Conservation (phyloP, 371 early-diverging fungal species). For the Zychaea mexicana region DNA sequence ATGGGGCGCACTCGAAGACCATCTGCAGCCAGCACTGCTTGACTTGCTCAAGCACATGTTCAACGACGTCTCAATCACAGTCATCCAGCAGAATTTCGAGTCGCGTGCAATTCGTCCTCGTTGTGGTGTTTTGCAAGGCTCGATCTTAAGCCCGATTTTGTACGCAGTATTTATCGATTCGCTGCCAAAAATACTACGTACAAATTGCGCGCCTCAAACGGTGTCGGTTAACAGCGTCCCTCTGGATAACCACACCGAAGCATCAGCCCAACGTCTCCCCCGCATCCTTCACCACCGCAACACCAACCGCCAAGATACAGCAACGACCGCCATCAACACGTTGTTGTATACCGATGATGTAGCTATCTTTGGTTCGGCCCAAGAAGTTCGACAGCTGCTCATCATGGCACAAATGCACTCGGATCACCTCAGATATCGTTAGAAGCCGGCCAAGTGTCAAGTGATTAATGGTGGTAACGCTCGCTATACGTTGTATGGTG, state of each 20-base stretch:
- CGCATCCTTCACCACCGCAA: background rate
- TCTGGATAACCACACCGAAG: background rate
- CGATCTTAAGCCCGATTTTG: slow-evolving; percentile 20
- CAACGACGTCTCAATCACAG: slow-evolving; percentile 10
- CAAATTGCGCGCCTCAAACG: background rate
- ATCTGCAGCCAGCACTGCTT: background rate
- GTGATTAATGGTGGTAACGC: background rate
- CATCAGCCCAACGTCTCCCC: background rate
- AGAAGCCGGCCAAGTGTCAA: slow-evolving; percentile 22
- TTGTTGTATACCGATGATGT: too few relatives aligned
- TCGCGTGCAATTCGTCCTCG: slow-evolving; percentile 12
- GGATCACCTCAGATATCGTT: slow-evolving; percentile 11
- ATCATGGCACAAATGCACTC: slow-evolving; percentile 9
- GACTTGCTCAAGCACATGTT: slow-evolving; percentile 17
- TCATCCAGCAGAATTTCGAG: background rate
- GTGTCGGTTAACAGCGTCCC: background rate
- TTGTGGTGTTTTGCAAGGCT: slow-evolving; percentile 30
- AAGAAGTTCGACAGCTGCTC: slow-evolving; percentile 7
- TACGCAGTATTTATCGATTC: slow-evolving; percentile 27
- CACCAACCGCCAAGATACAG: background rate
- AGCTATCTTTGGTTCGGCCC: slow-evolving; percentile 12
- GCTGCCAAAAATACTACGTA: too few relatives aligned
- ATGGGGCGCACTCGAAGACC: slow-evolving; percentile 4
- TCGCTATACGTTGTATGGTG: background rate
- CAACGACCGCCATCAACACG: slow-evolving; percentile 4